Percentiles rank a stretch among this genome's conserved stretches.
These are phyloP conservation scores for Globisporangium carolinianum DNA, from an alignment of 352 stramenopile species.

Conservation along the genomic window DNA sequence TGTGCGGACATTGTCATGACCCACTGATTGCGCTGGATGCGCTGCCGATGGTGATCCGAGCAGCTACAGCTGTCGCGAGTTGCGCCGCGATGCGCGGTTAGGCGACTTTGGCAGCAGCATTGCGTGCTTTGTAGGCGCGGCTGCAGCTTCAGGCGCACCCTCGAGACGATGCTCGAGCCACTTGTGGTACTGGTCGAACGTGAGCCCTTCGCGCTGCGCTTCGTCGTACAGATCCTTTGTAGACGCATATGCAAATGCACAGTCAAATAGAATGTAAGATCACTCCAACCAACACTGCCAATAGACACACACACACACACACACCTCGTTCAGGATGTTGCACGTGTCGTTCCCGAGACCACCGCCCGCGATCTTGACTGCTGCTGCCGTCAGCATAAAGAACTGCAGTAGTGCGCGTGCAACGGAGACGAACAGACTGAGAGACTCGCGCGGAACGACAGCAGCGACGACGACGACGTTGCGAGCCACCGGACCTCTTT, in stretches of 20 bases:
- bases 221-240: slow-evolving; percentile 36
- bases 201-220: slow-evolving; percentile 36
- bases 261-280: background rate
- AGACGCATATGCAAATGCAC: too few relatives aligned
- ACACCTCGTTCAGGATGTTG: slow-evolving; percentile 52
- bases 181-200: slow-evolving; percentile 47
- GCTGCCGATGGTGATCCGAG: too few relatives aligned
- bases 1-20: too few relatives aligned
- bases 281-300: background rate
- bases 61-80: too few relatives aligned
- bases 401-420: slow-evolving; percentile 25
- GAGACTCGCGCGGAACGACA: slow-evolving; percentile 16
- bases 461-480: slow-evolving; percentile 10
- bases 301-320: background rate
- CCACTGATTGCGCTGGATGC: too few relatives aligned
- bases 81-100: too few relatives aligned
- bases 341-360: slow-evolving; percentile 46
- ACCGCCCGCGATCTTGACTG: slow-evolving; percentile 44
- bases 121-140: slow-evolving; percentile 3
- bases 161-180: slow-evolving; percentile 44
- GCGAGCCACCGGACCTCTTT: slow-evolving; percentile 32
- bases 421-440: slow-evolving; percentile 32
- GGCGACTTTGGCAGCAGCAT: background rate
- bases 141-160: slow-evolving; percentile 7
- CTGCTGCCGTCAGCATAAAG: slow-evolving; percentile 49